Evolutionary conservation across 768 basidiomycete species (phyloP).

Genomic region (Lactarius evosmus): DNA sequence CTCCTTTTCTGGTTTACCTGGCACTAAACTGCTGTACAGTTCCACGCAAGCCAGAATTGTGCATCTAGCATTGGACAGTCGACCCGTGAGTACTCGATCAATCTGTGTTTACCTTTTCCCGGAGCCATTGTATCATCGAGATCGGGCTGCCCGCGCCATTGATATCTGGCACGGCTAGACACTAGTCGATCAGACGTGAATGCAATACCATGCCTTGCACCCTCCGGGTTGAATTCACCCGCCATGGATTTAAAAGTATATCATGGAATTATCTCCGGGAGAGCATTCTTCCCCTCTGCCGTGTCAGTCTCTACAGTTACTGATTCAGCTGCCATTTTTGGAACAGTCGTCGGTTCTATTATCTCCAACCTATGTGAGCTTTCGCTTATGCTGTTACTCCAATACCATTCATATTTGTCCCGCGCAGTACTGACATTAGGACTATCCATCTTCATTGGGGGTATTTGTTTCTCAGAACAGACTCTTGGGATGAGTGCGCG

Average conservation of each 20-base stretch:
- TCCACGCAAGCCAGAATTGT: conserved; percentile 46
- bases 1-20: background rate
- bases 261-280: background rate
- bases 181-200: background rate
- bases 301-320: background rate
- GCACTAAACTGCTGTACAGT: conserved; percentile 33
- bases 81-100: conserved; percentile 36
- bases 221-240: background rate
- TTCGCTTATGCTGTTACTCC: background rate
- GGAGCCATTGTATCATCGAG: background rate
- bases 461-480: conserved; percentile 72
- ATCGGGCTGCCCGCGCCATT: background rate
- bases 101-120: background rate
- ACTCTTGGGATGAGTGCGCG: conserved; percentile 68
- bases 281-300: background rate
- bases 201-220: background rate
- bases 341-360: conserved; percentile 45
- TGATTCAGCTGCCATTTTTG: background rate
- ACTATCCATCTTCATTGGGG: conserved; percentile 89
- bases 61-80: conserved; percentile 45
- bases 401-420: conserved; percentile 7
- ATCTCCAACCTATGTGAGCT: conserved; percentile 43
- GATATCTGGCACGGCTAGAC: background rate
- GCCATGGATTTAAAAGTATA: background rate
- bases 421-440: conserved; percentile 70